Conservation (phyloP, 140 eudicot genomes). For the Senecio squalidus region DNA sequence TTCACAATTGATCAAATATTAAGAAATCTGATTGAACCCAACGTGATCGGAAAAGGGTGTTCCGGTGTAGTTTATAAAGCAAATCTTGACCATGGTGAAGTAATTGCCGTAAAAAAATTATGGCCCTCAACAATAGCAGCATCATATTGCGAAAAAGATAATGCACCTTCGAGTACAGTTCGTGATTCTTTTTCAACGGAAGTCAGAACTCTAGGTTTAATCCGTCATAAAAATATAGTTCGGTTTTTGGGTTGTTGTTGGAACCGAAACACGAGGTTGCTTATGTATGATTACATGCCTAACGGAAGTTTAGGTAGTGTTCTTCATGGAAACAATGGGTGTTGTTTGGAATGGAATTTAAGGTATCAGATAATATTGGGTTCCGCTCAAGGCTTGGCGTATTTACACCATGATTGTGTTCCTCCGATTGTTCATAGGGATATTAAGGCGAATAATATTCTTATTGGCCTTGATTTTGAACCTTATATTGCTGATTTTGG, state of each 20-base stretch:
- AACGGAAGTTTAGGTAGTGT: conserved; percentile 76
- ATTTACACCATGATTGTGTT: conserved; percentile 71
- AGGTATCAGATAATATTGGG: conserved; percentile 59
- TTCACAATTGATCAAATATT: conserved; percentile 62
- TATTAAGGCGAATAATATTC: conserved; percentile 76
- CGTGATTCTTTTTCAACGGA: conserved; percentile 80
- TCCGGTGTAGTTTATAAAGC: conserved; percentile 79
- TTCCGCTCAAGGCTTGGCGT: conserved; percentile 79
- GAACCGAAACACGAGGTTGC: conserved; percentile 61
- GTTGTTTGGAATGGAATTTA: conserved; percentile 73
- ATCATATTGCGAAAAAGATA: conserved; percentile 28
- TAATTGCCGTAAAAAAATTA: conserved; percentile 69
- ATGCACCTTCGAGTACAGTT: conserved; percentile 29
- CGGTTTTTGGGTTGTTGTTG: conserved; percentile 79
- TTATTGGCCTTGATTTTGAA: conserved; percentile 73
- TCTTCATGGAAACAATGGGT: conserved; percentile 55
- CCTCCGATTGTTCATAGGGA: conserved; percentile 82
- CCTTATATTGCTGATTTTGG: conserved; percentile 87
- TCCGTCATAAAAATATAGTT: conserved; percentile 73
- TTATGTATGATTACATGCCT: conserved; percentile 86
- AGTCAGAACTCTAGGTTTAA: conserved; percentile 69
- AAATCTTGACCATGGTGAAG: conserved; percentile 55
- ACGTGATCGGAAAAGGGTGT: conserved; percentile 82
- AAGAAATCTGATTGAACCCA: conserved; percentile 46
- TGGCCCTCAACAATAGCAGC: conserved; percentile 51